phyloP scores from a whole-genome alignment of 179 eudicot species.

The Nepenthes alata region DNA sequence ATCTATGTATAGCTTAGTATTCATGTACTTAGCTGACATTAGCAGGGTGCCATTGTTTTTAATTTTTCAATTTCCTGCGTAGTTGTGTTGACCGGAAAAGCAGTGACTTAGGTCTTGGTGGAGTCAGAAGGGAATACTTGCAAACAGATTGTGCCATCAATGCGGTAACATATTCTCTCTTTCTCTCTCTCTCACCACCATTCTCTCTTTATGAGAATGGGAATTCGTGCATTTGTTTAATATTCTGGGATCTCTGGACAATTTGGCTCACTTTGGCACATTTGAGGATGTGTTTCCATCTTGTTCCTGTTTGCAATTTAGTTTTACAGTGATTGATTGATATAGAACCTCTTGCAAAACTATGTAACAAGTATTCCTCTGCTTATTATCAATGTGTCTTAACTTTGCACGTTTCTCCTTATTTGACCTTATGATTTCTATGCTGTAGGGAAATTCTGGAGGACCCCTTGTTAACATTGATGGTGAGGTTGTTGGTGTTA shows the following conservation, averaged over 20 bases:
- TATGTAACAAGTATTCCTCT: no score
- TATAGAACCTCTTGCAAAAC: background rate
- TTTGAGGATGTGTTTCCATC: no score
- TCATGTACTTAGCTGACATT: no score
- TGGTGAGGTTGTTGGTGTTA: conserved; percentile 88
- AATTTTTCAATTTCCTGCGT: background rate
- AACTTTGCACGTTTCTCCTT: background rate
- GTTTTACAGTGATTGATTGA: background rate
- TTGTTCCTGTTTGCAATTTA: no score
- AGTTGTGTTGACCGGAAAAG: conserved; percentile 95
- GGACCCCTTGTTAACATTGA: conserved; percentile 92
- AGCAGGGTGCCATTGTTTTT: no score
- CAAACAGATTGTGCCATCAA: conserved; percentile 92
- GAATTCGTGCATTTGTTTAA: no score
- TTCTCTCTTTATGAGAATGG: background rate
- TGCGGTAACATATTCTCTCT: conserved; percentile 28
- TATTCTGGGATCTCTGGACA: no score
- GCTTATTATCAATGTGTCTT: background rate
- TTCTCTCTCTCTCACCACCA: background rate
- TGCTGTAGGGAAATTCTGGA: conserved; percentile 80
- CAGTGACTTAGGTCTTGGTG: conserved; percentile 94
- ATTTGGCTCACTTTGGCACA: no score
- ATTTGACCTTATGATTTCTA: background rate
- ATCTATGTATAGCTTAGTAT: no score
- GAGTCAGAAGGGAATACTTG: conserved; percentile 78